Conservation (phyloP, 75 land plant genomes). For the Pinus tabuliformis region DNA sequence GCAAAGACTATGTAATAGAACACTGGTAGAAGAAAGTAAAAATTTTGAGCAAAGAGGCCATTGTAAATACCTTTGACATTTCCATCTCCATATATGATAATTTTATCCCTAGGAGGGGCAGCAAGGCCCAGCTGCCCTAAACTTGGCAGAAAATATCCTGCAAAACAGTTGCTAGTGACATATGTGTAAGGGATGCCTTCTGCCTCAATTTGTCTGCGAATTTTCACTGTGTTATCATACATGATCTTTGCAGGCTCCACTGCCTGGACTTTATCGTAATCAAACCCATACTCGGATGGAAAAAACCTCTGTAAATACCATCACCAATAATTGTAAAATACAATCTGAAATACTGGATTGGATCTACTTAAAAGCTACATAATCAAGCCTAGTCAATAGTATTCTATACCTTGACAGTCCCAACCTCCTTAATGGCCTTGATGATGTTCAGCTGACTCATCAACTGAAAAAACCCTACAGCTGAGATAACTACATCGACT, state of each 20-base stretch:
- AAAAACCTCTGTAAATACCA: conserved; percentile 40
- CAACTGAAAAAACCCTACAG: conserved; percentile 50
- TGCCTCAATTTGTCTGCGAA: conserved; percentile 47
- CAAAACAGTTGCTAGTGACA: conserved; percentile 39
- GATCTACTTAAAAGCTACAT: too few relatives aligned
- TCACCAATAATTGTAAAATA: too few relatives aligned
- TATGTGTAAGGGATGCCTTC: conserved; percentile 64
- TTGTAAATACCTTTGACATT: conserved; percentile 31
- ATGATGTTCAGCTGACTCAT: conserved; percentile 64
- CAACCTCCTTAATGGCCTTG: conserved; percentile 74
- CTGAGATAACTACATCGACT: conserved; percentile 59
- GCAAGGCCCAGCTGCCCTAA: conserved; percentile 25
- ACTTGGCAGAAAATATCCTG: conserved; percentile 27
- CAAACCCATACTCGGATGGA: conserved; percentile 65
- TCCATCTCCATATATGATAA: conserved; percentile 46
- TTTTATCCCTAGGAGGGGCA: conserved; percentile 53
- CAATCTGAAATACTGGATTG: too few relatives aligned
- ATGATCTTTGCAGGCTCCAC: conserved; percentile 33
- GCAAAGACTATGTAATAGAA: too few relatives aligned
- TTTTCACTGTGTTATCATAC: conserved; percentile 22
- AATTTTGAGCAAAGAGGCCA: not conserved
- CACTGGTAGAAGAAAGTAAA: too few relatives aligned
- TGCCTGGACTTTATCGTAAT: conserved; percentile 35
- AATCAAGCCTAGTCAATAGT: too few relatives aligned
- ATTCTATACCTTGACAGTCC: conserved; percentile 49